Base-by-base conservation (phyloP, 768 basidiomycete genomes). In the Pleurotus giganteus region DNA sequence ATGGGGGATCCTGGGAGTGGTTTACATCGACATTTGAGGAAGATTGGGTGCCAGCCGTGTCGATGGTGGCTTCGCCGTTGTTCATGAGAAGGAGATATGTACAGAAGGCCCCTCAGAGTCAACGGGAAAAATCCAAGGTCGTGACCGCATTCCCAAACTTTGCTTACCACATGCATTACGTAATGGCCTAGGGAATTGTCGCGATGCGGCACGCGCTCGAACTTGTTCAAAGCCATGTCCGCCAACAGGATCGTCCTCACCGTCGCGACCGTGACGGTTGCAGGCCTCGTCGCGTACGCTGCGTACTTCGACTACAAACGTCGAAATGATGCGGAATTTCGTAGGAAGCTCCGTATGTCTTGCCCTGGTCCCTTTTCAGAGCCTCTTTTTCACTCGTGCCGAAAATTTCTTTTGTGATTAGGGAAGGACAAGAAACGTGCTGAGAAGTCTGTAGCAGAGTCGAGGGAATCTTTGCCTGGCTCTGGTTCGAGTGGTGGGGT, bases 221-320 rank as follows among this genome's bases (percentile, higher is more conserved):
- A 13, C 49, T 47, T 47, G 49, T 51, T 17, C 49, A 50, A 52
- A 54, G 37, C 31, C 49, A 51, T 23, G 32, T 34, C 49, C 1
- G 12, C 29, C 39, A 41, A 41, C 39, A 41, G 39, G 31, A 65
- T 68, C 53, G 64, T 73, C 55, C 67, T 80, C 63, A 72, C 77
- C 49, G 68, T 78, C 61, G 77, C 79, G 24, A 74, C 74, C 31
- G 68, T 77, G 62, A 74, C 78, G 34, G 78, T 85, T 19, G 79
- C 81, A 41, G 78, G 85, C 43, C 62, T 86, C 34, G 70, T 89
- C 31, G 92, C 85, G 21, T 98, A 98, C 69, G 93, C 89, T 27
- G 79, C 84, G 52, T 98, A 94, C 73, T 99, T 98, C 65, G 97
- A 99, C 78, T 86, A 96, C 76, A 91, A 83, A 75, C 86, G 97